Evolutionary conservation across 2,329 filamentous ascomycete genomes (phyloP).

Genomic region (Penicillium aurantiogriseum): DNA sequence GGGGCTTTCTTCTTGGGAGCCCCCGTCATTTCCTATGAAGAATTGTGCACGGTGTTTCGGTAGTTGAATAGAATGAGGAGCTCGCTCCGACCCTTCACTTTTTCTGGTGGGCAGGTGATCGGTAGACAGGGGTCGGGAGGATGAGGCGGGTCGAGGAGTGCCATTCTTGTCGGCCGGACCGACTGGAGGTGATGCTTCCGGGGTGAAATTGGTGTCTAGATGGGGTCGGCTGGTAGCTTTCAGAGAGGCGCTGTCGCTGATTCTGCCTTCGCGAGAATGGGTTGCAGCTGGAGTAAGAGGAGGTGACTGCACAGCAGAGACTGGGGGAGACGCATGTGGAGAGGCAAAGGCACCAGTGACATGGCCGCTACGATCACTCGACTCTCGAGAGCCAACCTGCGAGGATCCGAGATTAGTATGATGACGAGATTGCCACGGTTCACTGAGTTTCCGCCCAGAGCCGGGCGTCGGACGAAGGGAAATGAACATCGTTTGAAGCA

Average conservation of each 20-base stretch:
- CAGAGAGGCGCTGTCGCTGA: conserved; percentile 32
- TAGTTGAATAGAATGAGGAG: conserved; percentile 45
- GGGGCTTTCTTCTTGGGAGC: conserved; percentile 61
- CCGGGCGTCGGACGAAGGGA: background rate
- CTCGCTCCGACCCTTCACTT: conserved; percentile 45
- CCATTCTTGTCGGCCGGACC: conserved; percentile 34
- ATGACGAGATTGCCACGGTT: background rate
- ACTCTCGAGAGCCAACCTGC: conserved; percentile 51
- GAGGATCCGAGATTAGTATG: conserved; percentile 10
- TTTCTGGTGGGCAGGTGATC: conserved; percentile 43
- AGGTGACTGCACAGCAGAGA: conserved; percentile 76
- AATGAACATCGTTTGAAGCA: background rate
- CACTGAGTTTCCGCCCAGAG: background rate
- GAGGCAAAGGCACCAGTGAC: conserved; percentile 66
- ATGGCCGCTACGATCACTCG: conserved; percentile 59
- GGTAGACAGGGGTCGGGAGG: conserved; percentile 43
- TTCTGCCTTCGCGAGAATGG: conserved; percentile 54
- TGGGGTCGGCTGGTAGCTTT: conserved; percentile 34
- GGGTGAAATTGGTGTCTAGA: conserved; percentile 48
- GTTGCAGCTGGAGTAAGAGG: conserved; percentile 85
- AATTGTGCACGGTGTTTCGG: conserved; percentile 55
- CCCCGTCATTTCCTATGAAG: conserved; percentile 56
- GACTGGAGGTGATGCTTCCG: conserved; percentile 55
- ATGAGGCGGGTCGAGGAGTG: conserved; percentile 36
- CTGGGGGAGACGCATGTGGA: conserved; percentile 64